Percentiles rank a stretch among this genome's conserved stretches.
Conservation (phyloP, 2,329 filamentous ascomycete species). For the Gaeumannomyces tritici region DNA sequence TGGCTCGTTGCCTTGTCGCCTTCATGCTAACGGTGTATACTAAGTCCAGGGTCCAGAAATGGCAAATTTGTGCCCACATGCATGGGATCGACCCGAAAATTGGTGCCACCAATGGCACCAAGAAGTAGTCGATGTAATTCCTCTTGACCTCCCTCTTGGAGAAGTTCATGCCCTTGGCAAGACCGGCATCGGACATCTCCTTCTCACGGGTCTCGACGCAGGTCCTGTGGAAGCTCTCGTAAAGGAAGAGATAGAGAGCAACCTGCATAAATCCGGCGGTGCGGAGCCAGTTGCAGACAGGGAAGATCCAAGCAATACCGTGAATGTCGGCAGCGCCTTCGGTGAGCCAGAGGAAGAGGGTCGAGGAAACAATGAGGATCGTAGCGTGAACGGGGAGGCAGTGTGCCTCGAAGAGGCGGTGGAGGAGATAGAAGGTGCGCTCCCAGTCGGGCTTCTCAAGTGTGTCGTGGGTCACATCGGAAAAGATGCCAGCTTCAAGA, state of each 20-base stretch:
- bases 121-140: constrained; percentile 52
- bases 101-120: constrained; percentile 58
- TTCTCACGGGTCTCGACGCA: constrained; percentile 50
- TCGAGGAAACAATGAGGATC: constrained; percentile 52
- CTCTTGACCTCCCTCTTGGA: constrained; percentile 44
- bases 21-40: constrained; percentile 68
- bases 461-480: constrained; percentile 41
- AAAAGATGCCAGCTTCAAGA: constrained; percentile 42
- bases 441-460: constrained; percentile 43
- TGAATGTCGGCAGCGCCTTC: constrained; percentile 40
- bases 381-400: constrained; percentile 61
- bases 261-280: constrained; percentile 53
- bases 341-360: constrained; percentile 47
- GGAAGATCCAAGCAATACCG: constrained; percentile 49
- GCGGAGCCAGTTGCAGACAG: constrained; percentile 49
- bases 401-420: constrained; percentile 65
- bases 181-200: constrained; percentile 57
- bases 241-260: constrained; percentile 53
- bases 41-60: constrained; percentile 60
- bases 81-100: constrained; percentile 60
- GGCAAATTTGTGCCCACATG: constrained; percentile 56
- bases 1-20: constrained; percentile 41
- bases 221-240: constrained; percentile 57
- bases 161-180: constrained; percentile 57
- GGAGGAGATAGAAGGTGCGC: constrained; percentile 48